These are phyloP conservation scores for Penicillium carneum DNA, from an alignment of 2,329 filamentous ascomycete species.

Conservation along the genomic window DNA sequence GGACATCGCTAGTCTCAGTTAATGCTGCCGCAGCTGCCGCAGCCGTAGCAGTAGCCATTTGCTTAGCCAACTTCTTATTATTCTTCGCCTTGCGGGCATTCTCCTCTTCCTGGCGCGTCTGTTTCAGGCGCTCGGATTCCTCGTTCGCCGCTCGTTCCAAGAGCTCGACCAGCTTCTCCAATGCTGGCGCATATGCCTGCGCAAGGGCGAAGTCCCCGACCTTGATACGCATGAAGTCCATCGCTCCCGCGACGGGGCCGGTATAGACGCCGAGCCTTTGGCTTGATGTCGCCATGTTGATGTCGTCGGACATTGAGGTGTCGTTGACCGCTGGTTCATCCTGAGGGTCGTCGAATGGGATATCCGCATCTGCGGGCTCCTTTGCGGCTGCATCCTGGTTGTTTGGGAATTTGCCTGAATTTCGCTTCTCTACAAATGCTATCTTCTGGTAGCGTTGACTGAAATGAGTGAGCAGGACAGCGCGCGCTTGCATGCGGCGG, in stretches of 20 bases:
- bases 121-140: constrained; percentile 37
- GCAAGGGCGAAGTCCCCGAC: constrained; percentile 65
- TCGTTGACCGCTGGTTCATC: constrained; percentile 19
- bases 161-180: constrained; percentile 61
- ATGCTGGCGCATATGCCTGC: constrained; percentile 64
- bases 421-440: constrained; percentile 57
- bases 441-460: constrained; percentile 87
- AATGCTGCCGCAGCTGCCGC: constrained; percentile 17
- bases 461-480: constrained; percentile 90
- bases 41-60: constrained; percentile 20
- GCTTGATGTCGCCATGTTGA: constrained; percentile 18
- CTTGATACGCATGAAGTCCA: constrained; percentile 70
- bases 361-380: constrained; percentile 33
- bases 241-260: constrained; percentile 65
- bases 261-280: constrained; percentile 5
- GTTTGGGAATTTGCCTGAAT: constrained; percentile 23
- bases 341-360: constrained; percentile 40
- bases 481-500: constrained; percentile 76
- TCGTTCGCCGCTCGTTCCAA: constrained; percentile 44
- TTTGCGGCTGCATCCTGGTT: constrained; percentile 19
- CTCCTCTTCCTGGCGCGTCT: constrained; percentile 34
- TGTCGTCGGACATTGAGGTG: constrained; percentile 25
- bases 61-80: constrained; percentile 35
- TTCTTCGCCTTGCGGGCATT: constrained; percentile 34
- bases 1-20: constrained; percentile 16